phyloP scores from a whole-genome alignment of 345 rosid species.

The Microcos paniculata region DNA sequence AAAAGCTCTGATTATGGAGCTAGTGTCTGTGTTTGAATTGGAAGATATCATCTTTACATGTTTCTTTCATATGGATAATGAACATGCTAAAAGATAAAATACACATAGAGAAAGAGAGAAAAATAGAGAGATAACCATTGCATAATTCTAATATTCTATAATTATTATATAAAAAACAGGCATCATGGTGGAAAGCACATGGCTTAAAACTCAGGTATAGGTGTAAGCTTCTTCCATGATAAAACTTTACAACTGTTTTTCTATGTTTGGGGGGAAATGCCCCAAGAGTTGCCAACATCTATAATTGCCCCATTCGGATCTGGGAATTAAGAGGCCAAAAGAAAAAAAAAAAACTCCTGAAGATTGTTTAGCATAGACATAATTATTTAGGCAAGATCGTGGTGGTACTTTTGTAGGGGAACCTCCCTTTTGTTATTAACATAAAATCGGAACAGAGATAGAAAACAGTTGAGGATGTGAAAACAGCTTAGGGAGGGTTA shows the following conservation, averaged over 20 bases:
- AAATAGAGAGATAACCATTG: background rate
- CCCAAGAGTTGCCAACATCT: background rate
- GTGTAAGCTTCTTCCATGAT: background rate
- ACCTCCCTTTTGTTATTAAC: background rate
- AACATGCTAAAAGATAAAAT: background rate
- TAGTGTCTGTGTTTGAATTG: background rate
- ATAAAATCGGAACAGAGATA: background rate
- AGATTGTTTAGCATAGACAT: constrained; percentile 8
- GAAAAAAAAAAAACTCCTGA: background rate
- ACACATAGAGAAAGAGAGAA: background rate
- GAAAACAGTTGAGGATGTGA: background rate
- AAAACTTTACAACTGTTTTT: background rate
- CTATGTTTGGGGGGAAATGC: background rate
- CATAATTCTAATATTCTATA: background rate
- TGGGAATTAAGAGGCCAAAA: background rate
- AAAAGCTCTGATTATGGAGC: background rate
- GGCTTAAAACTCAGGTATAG: background rate
- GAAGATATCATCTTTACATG: background rate
- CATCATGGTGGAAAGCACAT: background rate
- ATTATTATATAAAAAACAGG: background rate
- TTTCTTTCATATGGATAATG: background rate
- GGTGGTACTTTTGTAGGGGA: background rate
- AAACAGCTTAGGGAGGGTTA: background rate
- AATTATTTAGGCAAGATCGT: background rate
- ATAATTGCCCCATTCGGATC: background rate